Conservation (phyloP, 2,329 filamentous ascomycete species). For the Fusarium dlaminii region DNA sequence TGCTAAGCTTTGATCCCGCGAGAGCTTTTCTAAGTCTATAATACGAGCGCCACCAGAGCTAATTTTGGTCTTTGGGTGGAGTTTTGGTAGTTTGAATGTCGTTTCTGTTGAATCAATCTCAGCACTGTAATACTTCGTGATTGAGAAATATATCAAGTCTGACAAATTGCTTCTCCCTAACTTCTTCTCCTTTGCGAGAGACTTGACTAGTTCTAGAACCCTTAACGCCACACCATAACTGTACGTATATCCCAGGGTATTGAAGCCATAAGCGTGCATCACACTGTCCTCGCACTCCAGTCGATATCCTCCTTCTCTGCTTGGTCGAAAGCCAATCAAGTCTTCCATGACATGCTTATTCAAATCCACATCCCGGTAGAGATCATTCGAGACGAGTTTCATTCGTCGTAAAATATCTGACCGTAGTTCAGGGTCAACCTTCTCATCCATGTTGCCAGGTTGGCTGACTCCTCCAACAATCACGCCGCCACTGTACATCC, state of each 20-base stretch:
- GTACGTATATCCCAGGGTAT: not conserved
- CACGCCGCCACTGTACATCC: not conserved
- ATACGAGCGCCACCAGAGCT: no score
- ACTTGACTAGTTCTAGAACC: not conserved
- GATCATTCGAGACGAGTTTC: not conserved
- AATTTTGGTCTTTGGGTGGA: no score
- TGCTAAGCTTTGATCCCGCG: no score
- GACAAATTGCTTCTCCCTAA: not conserved
- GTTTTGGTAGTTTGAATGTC: no score
- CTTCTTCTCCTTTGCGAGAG: not conserved
- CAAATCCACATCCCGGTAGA: not conserved
- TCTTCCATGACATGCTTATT: not conserved
- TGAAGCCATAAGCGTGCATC: not conserved
- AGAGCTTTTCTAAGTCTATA: no score
- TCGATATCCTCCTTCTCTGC: not conserved
- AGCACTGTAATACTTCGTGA: no score
- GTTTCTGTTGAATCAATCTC: no score
- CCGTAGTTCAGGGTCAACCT: not conserved
- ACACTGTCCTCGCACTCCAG: not conserved
- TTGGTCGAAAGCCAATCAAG: not conserved
- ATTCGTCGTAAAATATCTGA: not conserved
- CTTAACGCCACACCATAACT: not conserved
- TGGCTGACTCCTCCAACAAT: not conserved
- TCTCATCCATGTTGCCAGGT: not conserved
- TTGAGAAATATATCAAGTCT: no score